These are phyloP conservation scores for Letharia lupina DNA, from an alignment of 495 filamentous ascomycete genomes.

Conservation along the genomic window DNA sequence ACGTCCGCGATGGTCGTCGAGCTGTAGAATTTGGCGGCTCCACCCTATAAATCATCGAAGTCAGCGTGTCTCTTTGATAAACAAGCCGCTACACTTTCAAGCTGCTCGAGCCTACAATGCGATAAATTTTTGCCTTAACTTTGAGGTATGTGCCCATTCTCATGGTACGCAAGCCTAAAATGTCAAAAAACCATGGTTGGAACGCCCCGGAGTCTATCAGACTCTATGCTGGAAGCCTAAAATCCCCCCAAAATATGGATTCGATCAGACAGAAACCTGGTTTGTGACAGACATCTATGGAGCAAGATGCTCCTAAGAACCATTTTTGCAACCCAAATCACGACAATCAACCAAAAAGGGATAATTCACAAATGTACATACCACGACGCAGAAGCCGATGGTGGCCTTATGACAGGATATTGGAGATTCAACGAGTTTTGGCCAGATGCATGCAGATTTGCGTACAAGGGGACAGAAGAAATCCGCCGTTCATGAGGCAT, in stretches of 20 bases:
- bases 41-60: slow-evolving; percentile 15
- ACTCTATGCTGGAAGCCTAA: background rate
- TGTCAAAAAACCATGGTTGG: background rate
- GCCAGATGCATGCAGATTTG: slow-evolving; percentile 35
- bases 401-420: slow-evolving; percentile 41
- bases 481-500: slow-evolving; percentile 11
- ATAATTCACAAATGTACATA: background rate
- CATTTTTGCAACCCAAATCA: background rate
- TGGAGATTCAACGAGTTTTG: slow-evolving; percentile 40
- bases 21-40: slow-evolving; percentile 30
- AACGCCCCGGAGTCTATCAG: background rate
- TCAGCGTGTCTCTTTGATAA: background rate
- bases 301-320: background rate
- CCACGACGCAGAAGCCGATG: slow-evolving; percentile 42
- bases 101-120: background rate
- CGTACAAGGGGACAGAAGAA: slow-evolving; percentile 26
- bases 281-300: background rate
- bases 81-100: background rate
- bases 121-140: background rate
- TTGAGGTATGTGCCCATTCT: background rate
- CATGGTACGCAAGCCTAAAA: background rate
- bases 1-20: slow-evolving; percentile 26
- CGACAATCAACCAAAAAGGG: background rate
- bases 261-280: background rate
- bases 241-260: background rate